Evolutionary conservation across 495 filamentous ascomycete genomes (phyloP), one percentile per base, ranked within the genome.

Genomic region (Neurospora sp.): DNA sequence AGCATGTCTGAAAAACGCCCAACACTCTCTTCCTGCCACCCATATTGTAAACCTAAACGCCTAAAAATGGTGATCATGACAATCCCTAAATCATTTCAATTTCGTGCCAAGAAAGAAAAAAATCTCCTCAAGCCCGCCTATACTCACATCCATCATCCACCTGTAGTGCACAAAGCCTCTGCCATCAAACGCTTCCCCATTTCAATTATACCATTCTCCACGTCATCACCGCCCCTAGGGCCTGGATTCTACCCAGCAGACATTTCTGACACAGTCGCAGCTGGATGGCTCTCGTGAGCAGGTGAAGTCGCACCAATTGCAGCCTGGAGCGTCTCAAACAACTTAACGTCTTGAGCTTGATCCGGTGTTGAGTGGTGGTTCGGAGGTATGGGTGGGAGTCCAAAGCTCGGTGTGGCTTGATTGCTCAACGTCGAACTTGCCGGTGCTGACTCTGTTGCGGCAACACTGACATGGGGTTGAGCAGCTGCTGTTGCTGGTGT

Each of bases 331-430:
- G 70, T 69, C 59, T 76, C 78, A 31, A 74, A 75, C 16, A 79
- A 38, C 40, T 76, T 75, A 0, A 73, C 41, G 22, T 79, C 77
- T 69, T 78, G 76, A 6, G 71, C 72, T n/a, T 78, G 76, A 42
- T 79, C 78, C 6, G 75, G 76, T 8, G 75, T 74, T n/a, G 76
- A 74, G 69, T 78, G 76, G 45, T 77, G 76, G 53, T 78, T 78
- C 5, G 76, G 76, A 10, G 76, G 76, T 68, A 78, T 75, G 12
- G 75, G 74, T 20, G 74, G 76, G 8, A 73, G 69, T 1, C 44
- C 59, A 38, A 72, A 65, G 20, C 70, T 37, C 22, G 40, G 40
- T 17, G 53, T 37, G 12, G 69, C 39, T 12, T 69, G 59, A 37
- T 9, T 61, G 39, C 14, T 48, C 35, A 42, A 12, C 9, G 20